phyloP scores from a whole-genome alignment of 2,329 filamentous ascomycete genomes.

The Fusarium liriodendri region DNA sequence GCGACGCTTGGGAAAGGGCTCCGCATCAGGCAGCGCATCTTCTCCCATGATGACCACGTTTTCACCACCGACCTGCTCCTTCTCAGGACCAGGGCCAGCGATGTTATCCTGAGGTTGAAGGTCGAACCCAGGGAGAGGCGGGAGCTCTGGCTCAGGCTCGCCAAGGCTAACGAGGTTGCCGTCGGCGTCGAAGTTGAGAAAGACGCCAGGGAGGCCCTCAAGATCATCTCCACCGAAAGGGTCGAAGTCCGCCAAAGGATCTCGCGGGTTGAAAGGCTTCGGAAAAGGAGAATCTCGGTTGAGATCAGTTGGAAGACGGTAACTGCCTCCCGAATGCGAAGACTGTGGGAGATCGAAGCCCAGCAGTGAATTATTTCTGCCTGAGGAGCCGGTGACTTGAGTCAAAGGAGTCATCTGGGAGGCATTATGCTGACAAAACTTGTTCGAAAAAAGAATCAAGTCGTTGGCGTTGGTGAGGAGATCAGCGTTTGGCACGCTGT shows the following conservation, averaged over 20 bases:
- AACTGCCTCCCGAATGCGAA: constrained; percentile 48
- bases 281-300: constrained; percentile 45
- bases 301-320: constrained; percentile 50
- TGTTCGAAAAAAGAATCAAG: constrained; percentile 49
- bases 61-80: constrained; percentile 42
- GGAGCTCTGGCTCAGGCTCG: constrained; percentile 56
- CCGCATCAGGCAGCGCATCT: constrained; percentile 52
- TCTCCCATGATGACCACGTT: constrained; percentile 53
- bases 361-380: constrained; percentile 41
- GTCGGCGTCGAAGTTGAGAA: constrained; percentile 62
- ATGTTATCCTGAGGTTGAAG: constrained; percentile 19
- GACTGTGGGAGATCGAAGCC: constrained; percentile 49
- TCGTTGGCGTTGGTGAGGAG: constrained; percentile 52
- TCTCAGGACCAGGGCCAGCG: constrained; percentile 11
- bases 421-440: constrained; percentile 50
- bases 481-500: constrained; percentile 47
- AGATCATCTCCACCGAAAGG: constrained; percentile 55
- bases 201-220: constrained; percentile 53
- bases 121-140: constrained; percentile 48
- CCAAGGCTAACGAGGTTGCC: constrained; percentile 59
- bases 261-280: constrained; percentile 33
- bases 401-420: constrained; percentile 60
- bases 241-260: constrained; percentile 42
- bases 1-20: constrained; percentile 47
- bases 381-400: constrained; percentile 46